Percentiles rank a stretch among this genome's conserved stretches.
Conservation (phyloP, 352 stramenopile species). For the Phytophthora palmivora region DNA sequence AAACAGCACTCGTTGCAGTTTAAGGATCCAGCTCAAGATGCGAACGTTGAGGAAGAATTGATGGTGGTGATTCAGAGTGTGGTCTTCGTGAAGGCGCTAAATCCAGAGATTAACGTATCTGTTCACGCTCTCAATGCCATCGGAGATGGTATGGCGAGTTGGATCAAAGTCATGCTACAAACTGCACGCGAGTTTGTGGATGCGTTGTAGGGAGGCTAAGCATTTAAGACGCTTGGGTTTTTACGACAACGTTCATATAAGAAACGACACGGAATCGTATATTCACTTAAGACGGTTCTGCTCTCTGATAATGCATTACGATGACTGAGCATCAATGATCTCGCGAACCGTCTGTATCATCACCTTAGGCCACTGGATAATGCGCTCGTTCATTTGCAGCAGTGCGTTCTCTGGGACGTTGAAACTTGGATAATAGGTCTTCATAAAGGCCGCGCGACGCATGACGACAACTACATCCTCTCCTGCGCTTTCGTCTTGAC, state of each 20-base stretch:
- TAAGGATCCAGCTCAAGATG: neutral
- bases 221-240: too few species aligned
- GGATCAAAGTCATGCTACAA: conserved; percentile 27
- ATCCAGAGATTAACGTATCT: conserved; percentile 5
- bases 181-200: conserved; percentile 21
- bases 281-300: too few species aligned
- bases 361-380: conserved; percentile 22
- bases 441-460: conserved; percentile 23
- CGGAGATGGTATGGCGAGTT: conserved; percentile 12
- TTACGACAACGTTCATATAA: too few species aligned
- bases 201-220: neutral
- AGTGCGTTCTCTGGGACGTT: neutral
- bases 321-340: conserved; percentile 2
- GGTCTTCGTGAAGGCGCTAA: conserved; percentile 21
- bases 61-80: conserved; percentile 25
- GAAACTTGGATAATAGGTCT: conserved; percentile 23
- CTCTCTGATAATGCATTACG: too few species aligned
- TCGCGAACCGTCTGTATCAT: conserved; percentile 28
- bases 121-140: neutral
- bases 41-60: neutral
- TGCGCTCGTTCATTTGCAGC: conserved; percentile 17
- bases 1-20: too few species aligned
- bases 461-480: conserved; percentile 24
- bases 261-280: too few species aligned
- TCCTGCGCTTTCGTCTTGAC: conserved; percentile 5